A percentile compares a stretch with the other conserved stretches of the same genome.
Evolutionary conservation across 139 green algal species (phyloP).

Genomic region (Penium margaritaceum): DNA sequence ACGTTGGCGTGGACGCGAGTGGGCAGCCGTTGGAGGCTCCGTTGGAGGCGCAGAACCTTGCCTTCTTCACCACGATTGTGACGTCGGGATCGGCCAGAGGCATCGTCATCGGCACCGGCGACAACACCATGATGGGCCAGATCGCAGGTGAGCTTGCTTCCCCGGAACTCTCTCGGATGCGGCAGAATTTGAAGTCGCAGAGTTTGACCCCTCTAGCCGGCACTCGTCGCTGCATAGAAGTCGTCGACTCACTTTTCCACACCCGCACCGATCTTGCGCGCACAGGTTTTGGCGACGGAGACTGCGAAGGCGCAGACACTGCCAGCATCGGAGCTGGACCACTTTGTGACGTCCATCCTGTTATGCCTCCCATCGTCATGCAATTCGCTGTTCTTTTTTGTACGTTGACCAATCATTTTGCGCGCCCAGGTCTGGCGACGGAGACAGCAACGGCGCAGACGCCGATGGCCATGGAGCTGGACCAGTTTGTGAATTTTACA

Average conservation of each 20-base stretch:
- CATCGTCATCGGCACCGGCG: conserved; percentile 40
- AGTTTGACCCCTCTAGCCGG: not conserved
- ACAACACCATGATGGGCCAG: conserved; percentile 49
- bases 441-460: conserved; percentile 40
- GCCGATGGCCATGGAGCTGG: conserved; percentile 43
- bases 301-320: too few relatives aligned
- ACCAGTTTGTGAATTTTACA: too few relatives aligned
- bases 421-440: conserved; percentile 23
- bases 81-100: conserved; percentile 35
- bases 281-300: too few relatives aligned
- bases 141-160: conserved; percentile 40
- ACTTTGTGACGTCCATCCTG: too few relatives aligned
- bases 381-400: not conserved
- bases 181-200: too few relatives aligned
- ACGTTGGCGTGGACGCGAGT: conserved; percentile 31
- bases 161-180: not conserved
- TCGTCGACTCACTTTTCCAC: not conserved
- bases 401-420: not conserved
- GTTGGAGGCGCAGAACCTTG: conserved; percentile 60
- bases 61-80: conserved; percentile 71
- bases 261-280: not conserved
- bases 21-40: conserved; percentile 28
- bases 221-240: too few relatives aligned
- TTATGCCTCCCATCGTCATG: not conserved
- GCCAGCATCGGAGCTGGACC: too few relatives aligned